These are phyloP conservation scores for Lobosporangium transversale DNA, from an alignment of 192 early-diverging fungal genomes.

Conservation along the genomic window DNA sequence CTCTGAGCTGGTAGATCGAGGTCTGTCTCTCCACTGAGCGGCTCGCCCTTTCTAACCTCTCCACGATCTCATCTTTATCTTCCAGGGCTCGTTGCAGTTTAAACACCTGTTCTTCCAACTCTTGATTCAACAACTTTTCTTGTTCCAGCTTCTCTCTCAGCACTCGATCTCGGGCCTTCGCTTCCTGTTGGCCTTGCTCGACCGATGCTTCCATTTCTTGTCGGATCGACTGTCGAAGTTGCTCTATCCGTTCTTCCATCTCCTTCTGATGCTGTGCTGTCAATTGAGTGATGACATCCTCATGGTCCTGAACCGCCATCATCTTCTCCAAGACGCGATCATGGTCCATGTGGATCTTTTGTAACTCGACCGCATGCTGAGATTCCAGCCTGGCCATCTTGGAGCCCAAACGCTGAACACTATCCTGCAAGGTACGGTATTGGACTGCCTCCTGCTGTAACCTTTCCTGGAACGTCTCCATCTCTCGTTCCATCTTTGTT, in stretches of 20 bases:
- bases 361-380: slow-evolving; percentile 28
- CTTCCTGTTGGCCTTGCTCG: slow-evolving; percentile 4
- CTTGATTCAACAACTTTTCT: neutral
- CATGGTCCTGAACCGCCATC: slow-evolving; percentile 18
- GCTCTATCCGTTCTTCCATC: neutral
- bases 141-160: slow-evolving; percentile 17
- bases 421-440: slow-evolving; percentile 36
- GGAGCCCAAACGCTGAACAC: slow-evolving; percentile 30
- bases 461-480: slow-evolving; percentile 7
- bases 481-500: slow-evolving; percentile 5
- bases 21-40: slow-evolving; percentile 36
- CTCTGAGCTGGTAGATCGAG: slow-evolving; percentile 36
- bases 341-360: slow-evolving; percentile 17
- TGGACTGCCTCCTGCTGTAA: slow-evolving; percentile 37
- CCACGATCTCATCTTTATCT: slow-evolving; percentile 8
- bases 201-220: too few relatives aligned
- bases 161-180: slow-evolving; percentile 30
- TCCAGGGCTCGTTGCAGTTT: slow-evolving; percentile 8
- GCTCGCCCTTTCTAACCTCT: slow-evolving; percentile 13
- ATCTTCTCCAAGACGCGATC: slow-evolving; percentile 12
- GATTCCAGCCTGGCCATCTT: slow-evolving; percentile 34
- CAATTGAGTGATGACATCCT: neutral
- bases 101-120: slow-evolving; percentile 31
- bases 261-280: slow-evolving; percentile 4
- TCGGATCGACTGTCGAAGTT: too few relatives aligned